A percentile compares a stretch with the other conserved stretches of the same genome.
These are phyloP conservation scores for Sclerotinia minor DNA, from an alignment of 2,329 filamentous ascomycete genomes.

Conservation along the genomic window DNA sequence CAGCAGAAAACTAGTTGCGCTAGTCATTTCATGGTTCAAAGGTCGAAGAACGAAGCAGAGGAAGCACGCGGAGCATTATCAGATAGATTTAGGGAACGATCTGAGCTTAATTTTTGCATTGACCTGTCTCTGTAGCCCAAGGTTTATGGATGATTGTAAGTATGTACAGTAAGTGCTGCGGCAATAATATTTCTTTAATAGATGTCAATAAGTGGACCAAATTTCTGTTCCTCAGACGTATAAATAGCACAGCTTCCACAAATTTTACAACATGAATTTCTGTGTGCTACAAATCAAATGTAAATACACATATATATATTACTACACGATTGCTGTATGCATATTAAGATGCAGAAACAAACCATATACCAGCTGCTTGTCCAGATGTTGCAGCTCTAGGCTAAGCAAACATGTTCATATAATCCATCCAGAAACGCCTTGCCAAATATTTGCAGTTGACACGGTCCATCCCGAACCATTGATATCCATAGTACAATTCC, in stretches of 20 bases:
- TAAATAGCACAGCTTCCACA: neutral
- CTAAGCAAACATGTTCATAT: neutral
- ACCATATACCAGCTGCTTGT: neutral
- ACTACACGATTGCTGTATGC: neutral
- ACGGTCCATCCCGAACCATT: neutral
- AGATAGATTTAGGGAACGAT: neutral
- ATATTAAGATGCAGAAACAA: neutral
- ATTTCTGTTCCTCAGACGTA: neutral
- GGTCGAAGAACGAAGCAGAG: neutral
- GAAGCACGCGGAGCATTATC: neutral
- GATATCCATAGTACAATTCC: slow-evolving; percentile 5
- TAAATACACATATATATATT: neutral
- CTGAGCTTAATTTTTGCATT: slow-evolving; percentile 6
- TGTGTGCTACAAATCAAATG: neutral
- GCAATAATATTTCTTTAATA: slow-evolving; percentile 11
- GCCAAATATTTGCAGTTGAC: neutral
- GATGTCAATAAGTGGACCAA: neutral
- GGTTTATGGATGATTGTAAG: slow-evolving; percentile 1
- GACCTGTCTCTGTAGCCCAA: neutral
- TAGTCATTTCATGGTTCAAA: neutral
- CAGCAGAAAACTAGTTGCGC: neutral
- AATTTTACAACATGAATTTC: neutral
- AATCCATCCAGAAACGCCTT: slow-evolving; percentile 7
- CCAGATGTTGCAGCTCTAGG: neutral
- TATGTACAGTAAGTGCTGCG: slow-evolving; percentile 3